Evolutionary conservation across 768 basidiomycete species (phyloP).

Genomic region (Tylopilus intermedius): DNA sequence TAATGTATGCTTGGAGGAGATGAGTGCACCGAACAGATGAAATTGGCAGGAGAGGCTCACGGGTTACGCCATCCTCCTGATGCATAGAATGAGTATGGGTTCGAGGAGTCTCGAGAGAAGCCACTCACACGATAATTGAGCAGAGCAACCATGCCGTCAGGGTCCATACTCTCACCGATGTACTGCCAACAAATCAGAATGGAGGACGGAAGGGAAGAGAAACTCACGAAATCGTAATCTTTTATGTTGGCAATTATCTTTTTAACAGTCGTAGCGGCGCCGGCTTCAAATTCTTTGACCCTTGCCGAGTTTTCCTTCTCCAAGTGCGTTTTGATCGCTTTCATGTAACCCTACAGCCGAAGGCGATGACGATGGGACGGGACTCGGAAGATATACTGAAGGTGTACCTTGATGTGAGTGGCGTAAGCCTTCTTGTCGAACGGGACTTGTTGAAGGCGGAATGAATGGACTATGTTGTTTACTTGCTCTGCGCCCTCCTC

Average conservation of each 20-base stretch:
- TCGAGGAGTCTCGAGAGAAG: neutral
- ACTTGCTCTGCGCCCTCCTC: constrained; percentile 73
- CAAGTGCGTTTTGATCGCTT: constrained; percentile 72
- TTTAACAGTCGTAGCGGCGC: constrained; percentile 73
- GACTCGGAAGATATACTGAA: neutral
- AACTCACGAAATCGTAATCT: constrained; percentile 85
- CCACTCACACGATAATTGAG: constrained; percentile 83
- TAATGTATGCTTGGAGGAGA: constrained; percentile 66
- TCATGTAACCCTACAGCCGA: constrained; percentile 79
- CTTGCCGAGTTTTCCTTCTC: constrained; percentile 48
- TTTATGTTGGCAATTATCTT: constrained; percentile 88
- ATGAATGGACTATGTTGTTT: constrained; percentile 90
- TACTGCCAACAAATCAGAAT: constrained; percentile 41
- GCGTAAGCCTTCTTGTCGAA: constrained; percentile 93
- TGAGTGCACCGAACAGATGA: constrained; percentile 2
- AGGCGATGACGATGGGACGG: neutral
- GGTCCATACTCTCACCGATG: constrained; percentile 68
- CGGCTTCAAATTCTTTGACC: constrained; percentile 76
- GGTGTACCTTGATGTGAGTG: constrained; percentile 68
- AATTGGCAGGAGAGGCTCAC: constrained; percentile 40
- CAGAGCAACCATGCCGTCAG: constrained; percentile 91
- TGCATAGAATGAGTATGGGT: constrained; percentile 9
- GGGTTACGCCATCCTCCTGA: constrained; percentile 76
- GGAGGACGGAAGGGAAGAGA: neutral
- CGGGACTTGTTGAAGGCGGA: constrained; percentile 73